Percentiles rank a stretch among this genome's conserved stretches.
Evolutionary conservation across 139 green algal genomes (phyloP).

Genomic region (Gonium pectorale): DNA sequence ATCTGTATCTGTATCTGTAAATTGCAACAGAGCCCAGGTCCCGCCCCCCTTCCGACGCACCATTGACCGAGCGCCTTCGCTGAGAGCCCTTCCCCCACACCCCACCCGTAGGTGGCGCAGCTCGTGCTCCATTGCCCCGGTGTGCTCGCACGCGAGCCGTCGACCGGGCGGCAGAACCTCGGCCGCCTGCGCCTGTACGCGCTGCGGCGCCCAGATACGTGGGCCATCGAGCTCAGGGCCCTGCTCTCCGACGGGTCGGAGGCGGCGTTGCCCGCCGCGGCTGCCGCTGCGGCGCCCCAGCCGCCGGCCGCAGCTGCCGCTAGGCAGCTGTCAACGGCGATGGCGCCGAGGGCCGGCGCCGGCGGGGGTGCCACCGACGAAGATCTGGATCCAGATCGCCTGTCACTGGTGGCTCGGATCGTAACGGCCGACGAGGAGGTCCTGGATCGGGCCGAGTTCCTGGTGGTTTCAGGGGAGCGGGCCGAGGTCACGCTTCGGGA

Average conservation of each 20-base stretch:
- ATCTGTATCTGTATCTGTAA: no score
- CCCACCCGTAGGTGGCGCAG: background rate
- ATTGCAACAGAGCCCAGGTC: no score
- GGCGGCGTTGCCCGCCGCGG: background rate
- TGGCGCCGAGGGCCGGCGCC: background rate
- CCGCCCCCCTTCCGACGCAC: background rate
- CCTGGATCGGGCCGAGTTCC: slow-evolving; percentile 22
- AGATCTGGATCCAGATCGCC: slow-evolving; percentile 6
- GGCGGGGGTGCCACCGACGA: background rate
- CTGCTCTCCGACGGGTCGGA: no score
- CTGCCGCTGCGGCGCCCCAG: background rate
- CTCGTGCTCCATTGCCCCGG: background rate
- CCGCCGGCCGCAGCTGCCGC: background rate
- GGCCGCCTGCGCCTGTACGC: slow-evolving; percentile 17
- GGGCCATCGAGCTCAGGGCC: background rate
- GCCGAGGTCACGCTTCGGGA: background rate
- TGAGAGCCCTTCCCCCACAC: background rate
- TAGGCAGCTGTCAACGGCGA: no score
- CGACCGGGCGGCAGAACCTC: background rate
- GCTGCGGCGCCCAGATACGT: slow-evolving; percentile 1
- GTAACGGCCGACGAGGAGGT: slow-evolving; percentile 11
- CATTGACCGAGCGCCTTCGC: background rate
- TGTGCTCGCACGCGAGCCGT: background rate
- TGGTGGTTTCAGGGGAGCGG: background rate
- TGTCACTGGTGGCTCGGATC: slow-evolving; percentile 2